Evolutionary conservation across 331 rosid genomes (phyloP).

Genomic region (Acacia concinna): DNA sequence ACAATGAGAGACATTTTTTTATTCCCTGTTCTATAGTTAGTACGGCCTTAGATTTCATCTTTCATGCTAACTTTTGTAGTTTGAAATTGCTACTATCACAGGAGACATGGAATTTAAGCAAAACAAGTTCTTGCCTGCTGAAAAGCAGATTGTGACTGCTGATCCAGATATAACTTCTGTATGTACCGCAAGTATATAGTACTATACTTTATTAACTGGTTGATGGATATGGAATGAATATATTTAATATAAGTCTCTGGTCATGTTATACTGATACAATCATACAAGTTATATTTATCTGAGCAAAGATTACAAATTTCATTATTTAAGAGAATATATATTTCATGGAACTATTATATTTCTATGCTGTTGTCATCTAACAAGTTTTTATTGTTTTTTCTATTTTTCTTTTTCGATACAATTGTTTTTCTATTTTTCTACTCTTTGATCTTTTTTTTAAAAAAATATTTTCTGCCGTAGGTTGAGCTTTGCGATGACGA

Average conservation of each 20-base stretch:
- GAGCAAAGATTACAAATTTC: neutral
- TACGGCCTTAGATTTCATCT: slow-evolving; percentile 13
- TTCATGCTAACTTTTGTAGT: slow-evolving; percentile 3
- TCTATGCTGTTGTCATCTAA: slow-evolving; percentile 10
- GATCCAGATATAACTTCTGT: slow-evolving; percentile 78
- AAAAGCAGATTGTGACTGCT: slow-evolving; percentile 89
- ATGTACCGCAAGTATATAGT: slow-evolving; percentile 35
- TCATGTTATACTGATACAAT: neutral
- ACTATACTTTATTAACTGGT: slow-evolving; percentile 1
- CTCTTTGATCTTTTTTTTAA: slow-evolving; percentile 8
- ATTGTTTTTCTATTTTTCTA: neutral
- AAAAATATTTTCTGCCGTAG: slow-evolving; percentile 37
- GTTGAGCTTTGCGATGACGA: slow-evolving; percentile 88
- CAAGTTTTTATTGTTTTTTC: neutral
- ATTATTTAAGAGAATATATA: neutral
- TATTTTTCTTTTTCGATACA: neutral
- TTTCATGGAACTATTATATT: slow-evolving; percentile 9
- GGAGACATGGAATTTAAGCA: slow-evolving; percentile 96
- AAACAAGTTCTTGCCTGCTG: slow-evolving; percentile 76
- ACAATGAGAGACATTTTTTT: slow-evolving; percentile 14
- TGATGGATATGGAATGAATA: slow-evolving; percentile 11
- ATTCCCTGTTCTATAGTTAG: neutral
- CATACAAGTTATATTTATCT: neutral
- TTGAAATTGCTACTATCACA: slow-evolving; percentile 40
- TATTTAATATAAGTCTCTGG: neutral